Evolutionary conservation across 768 basidiomycete genomes (phyloP).

Genomic region (Cytidiella melzeri): DNA sequence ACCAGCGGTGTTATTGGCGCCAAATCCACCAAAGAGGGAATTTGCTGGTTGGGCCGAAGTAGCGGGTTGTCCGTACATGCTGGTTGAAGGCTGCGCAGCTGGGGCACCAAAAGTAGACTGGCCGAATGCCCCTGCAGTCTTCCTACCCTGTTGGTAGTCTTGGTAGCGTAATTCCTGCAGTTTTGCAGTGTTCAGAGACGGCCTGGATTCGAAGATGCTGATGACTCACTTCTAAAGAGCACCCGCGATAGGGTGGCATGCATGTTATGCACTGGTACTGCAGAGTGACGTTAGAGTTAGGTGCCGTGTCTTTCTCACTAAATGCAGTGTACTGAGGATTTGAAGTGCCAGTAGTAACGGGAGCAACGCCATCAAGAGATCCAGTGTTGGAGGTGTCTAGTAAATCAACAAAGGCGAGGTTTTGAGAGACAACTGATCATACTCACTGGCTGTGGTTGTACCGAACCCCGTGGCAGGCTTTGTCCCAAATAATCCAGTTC

Average conservation of each 20-base stretch:
- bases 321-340: conserved; percentile 56
- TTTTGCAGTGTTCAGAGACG: neutral
- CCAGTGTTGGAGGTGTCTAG: conserved; percentile 23
- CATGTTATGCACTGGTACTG: conserved; percentile 82
- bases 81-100: conserved; percentile 18
- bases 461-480: conserved; percentile 43
- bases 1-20: conserved; percentile 16
- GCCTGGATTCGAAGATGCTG: neutral
- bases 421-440: conserved; percentile 30
- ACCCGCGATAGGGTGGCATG: conserved; percentile 72
- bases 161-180: conserved; percentile 40
- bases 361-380: conserved; percentile 35
- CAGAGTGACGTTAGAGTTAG: conserved; percentile 37
- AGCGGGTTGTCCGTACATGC: conserved; percentile 27
- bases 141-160: conserved; percentile 43
- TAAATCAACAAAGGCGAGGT: conserved; percentile 28
- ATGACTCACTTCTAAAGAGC: conserved; percentile 46
- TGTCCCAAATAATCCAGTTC: conserved; percentile 56
- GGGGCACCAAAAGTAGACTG: conserved; percentile 28
- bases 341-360: conserved; percentile 63
- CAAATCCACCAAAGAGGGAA: conserved; percentile 23
- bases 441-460: conserved; percentile 31
- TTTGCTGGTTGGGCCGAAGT: conserved; percentile 24
- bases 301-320: conserved; percentile 56
- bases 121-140: conserved; percentile 34